Conservation (phyloP, 2,329 filamentous ascomycete genomes). For the Colletotrichum abscissum region DNA sequence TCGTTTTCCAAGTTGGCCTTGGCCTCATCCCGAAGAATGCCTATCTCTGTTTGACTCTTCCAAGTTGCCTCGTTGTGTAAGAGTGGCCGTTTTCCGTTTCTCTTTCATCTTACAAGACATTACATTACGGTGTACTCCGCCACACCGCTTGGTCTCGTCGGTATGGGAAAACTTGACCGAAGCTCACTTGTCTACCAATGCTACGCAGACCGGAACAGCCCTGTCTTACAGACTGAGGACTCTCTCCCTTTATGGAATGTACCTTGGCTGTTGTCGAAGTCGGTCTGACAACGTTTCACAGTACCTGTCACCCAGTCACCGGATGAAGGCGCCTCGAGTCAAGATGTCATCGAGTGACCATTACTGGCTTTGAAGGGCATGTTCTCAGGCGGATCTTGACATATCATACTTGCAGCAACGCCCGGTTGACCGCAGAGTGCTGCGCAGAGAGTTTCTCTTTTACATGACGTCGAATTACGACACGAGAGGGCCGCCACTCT, state of each 20-base stretch:
- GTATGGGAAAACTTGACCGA: not conserved
- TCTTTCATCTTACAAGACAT: not conserved
- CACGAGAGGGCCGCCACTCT: not conserved
- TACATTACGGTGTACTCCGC: not conserved
- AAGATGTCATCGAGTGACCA: not conserved
- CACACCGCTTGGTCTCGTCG: not conserved
- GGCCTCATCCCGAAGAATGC: not conserved
- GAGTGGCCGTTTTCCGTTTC: not conserved
- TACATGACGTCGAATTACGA: not conserved
- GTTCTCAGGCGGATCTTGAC: not conserved
- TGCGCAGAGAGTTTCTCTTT: not conserved
- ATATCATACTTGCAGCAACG: not conserved
- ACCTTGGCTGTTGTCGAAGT: too few relatives aligned
- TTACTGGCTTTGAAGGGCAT: not conserved
- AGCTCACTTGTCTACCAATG: not conserved
- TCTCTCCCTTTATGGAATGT: not conserved
- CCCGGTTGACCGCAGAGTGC: not conserved
- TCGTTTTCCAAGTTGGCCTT: not conserved
- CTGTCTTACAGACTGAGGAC: not conserved
- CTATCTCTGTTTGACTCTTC: not conserved
- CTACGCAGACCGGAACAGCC: not conserved
- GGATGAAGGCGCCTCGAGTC: not conserved
- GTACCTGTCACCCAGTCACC: too few relatives aligned
- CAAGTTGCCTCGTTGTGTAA: not conserved
- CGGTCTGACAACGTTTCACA: too few relatives aligned